Evolutionary conservation across 768 basidiomycete genomes (phyloP).

Genomic region (Gloeophyllum trabeum): DNA sequence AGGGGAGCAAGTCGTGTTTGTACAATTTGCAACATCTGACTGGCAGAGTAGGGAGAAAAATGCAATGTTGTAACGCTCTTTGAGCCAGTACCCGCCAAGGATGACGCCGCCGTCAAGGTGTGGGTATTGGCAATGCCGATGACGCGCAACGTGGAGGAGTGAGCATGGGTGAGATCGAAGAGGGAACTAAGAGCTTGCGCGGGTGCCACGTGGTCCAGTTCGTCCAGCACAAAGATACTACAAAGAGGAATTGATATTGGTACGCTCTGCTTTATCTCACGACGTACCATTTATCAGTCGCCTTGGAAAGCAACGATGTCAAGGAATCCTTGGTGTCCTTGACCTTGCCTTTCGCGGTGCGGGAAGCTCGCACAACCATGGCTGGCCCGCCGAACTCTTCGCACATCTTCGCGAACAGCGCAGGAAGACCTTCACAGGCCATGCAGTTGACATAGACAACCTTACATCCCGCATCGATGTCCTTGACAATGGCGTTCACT

Average conservation of each 20-base stretch:
- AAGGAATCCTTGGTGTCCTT: conserved; percentile 21
- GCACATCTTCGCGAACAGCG: conserved; percentile 58
- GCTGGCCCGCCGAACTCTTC: conserved; percentile 35
- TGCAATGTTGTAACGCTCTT: conserved; percentile 50
- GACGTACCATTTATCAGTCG: conserved; percentile 42
- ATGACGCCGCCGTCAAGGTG: conserved; percentile 52
- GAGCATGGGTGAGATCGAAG: conserved; percentile 53
- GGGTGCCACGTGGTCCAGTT: conserved; percentile 73
- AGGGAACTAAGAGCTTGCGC: conserved; percentile 46
- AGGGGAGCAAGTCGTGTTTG: conserved; percentile 49
- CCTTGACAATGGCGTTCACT: conserved; percentile 49
- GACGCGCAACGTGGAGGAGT: conserved; percentile 44
- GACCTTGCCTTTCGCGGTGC: conserved; percentile 30
- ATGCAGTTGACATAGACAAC: conserved; percentile 70
- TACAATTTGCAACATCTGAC: conserved; percentile 61
- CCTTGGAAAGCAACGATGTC: conserved; percentile 1
- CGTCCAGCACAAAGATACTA: conserved; percentile 75
- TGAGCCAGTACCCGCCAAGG: conserved; percentile 19
- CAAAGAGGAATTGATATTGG: conserved; percentile 1
- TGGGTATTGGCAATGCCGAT: conserved; percentile 89
- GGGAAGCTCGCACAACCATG: conserved; percentile 22
- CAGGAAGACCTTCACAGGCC: conserved; percentile 55
- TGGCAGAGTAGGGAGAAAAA: conserved; percentile 69
- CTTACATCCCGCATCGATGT: conserved; percentile 26
- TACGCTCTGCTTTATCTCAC: not conserved